phyloP scores from a whole-genome alignment of 2,329 filamentous ascomycete genomes.

The Xylariaceae sp. region DNA sequence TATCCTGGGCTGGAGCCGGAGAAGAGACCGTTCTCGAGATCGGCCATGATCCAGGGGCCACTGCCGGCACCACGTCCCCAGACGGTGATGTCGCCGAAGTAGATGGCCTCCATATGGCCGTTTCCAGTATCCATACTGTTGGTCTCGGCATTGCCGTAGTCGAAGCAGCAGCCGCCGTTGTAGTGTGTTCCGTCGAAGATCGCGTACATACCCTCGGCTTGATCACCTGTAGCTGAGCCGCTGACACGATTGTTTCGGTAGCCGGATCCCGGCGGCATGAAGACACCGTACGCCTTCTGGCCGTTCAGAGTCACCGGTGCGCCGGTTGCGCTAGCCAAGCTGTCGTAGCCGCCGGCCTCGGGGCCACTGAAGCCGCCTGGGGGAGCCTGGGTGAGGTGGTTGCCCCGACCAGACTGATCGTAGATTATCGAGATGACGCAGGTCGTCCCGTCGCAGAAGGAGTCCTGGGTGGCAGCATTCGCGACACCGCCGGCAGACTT shows the following conservation, averaged over 20 bases:
- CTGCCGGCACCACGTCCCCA: slow-evolving; percentile 54
- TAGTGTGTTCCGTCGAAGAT: slow-evolving; percentile 56
- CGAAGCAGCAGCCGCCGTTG: slow-evolving; percentile 52
- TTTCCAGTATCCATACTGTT: slow-evolving; percentile 50
- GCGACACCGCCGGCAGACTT: slow-evolving; percentile 56
- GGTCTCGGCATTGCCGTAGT: slow-evolving; percentile 54
- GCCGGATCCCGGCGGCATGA: slow-evolving; percentile 55
- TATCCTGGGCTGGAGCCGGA: slow-evolving; percentile 43
- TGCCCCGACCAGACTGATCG: slow-evolving; percentile 57
- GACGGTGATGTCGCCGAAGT: slow-evolving; percentile 50
- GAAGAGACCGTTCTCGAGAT: slow-evolving; percentile 63
- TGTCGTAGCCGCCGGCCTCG: slow-evolving; percentile 52
- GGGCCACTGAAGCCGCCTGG: slow-evolving; percentile 54
- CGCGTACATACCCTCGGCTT: slow-evolving; percentile 55
- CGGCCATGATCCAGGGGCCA: slow-evolving; percentile 65
- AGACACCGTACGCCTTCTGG: slow-evolving; percentile 59
- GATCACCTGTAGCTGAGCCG: slow-evolving; percentile 51
- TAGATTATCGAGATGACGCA: slow-evolving; percentile 61
- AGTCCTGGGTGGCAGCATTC: slow-evolving; percentile 55
- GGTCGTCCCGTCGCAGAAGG: slow-evolving; percentile 55
- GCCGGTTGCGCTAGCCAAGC: slow-evolving; percentile 52
- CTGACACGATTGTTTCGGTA: slow-evolving; percentile 54
- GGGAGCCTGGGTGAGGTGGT: slow-evolving; percentile 59
- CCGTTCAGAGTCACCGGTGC: slow-evolving; percentile 58
- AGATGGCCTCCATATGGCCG: slow-evolving; percentile 65